A percentile compares a stretch with the other conserved stretches of the same genome.
Evolutionary conservation across 2,329 filamentous ascomycete genomes (phyloP).

Genomic region (Hypoxylon sp.): DNA sequence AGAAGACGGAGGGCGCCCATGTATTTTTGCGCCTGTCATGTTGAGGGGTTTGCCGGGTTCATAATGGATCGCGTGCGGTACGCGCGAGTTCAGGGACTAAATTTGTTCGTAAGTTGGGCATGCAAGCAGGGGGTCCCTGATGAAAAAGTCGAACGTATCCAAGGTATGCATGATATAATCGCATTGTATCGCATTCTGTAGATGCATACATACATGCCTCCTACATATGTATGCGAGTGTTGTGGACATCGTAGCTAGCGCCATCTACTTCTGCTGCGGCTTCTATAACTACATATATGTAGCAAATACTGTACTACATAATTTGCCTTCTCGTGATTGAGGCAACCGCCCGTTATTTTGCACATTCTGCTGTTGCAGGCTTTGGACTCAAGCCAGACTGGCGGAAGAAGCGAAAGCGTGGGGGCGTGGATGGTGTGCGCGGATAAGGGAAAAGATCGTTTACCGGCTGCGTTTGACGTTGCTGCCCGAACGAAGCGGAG

Average conservation of each 20-base stretch:
- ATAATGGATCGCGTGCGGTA: slow-evolving; percentile 35
- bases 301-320: slow-evolving; percentile 5
- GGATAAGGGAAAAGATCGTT: slow-evolving; percentile 48
- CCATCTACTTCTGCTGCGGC: slow-evolving; percentile 30
- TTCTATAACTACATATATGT: slow-evolving; percentile 6
- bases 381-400: slow-evolving; percentile 34
- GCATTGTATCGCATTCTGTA: slow-evolving; percentile 25
- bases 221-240: slow-evolving; percentile 36
- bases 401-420: slow-evolving; percentile 36
- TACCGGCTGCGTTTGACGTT: slow-evolving; percentile 54
- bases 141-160: too few species aligned
- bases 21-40: slow-evolving; percentile 14
- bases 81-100: slow-evolving; percentile 42
- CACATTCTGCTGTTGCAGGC: slow-evolving; percentile 1
- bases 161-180: slow-evolving; percentile 19
- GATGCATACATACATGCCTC: slow-evolving; percentile 10
- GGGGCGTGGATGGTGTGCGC: slow-evolving; percentile 39
- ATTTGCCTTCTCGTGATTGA: slow-evolving; percentile 12
- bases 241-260: slow-evolving; percentile 25
- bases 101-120: slow-evolving; percentile 29
- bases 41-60: slow-evolving; percentile 32
- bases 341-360: slow-evolving; percentile 25
- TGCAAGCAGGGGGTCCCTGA: slow-evolving; percentile 31
- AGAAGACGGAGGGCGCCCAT: slow-evolving; percentile 30
- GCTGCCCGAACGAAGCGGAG: slow-evolving; percentile 56